Evolutionary conservation across 2,329 filamentous ascomycete genomes (phyloP), one percentile per base, ranked within the genome.

Genomic region (Incumbomyces lentus): DNA sequence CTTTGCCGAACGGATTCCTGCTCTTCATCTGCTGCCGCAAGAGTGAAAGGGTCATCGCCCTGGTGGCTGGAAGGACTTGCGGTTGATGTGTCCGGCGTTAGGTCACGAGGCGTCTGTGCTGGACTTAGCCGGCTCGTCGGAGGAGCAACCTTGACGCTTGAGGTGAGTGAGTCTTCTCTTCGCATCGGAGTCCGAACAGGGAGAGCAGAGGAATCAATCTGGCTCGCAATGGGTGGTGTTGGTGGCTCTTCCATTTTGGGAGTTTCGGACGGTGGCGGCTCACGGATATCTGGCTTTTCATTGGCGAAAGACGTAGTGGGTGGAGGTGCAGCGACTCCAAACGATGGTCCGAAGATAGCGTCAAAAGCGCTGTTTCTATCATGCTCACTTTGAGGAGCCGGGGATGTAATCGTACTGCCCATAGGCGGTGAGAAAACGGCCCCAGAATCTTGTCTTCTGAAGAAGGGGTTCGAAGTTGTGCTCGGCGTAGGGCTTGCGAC

Each of bases 391-490:
- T 48, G 47, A 18, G 48, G 45, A 14, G 51, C 43, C 12, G 50
- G 17, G 17, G 35, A 40, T 13, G n/a, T 17, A 17, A 40, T 40
- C 5, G 42, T 19, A 31, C 42, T 45, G 36, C 42, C 42, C 31
- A 48, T 47, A 8, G 53, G 50, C 8, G 55, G 51, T 1, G 53
- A 50, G 33, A 52, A 52, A 12, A 71, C 68, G 32, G 68, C 70
- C 6, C 76, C 73, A 32, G 69, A 64, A 19, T 64, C 68, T 10
- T 70, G 66, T 6, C 73, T 75, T 59, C 87, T 81, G 71, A 95
- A 95, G 72, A 98, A 98, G 1, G 92, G 92, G 62, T 98, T 98
- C 59, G 88, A 95, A 56, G 76, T 71, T 19, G 67, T 70, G 13
- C 74, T 77, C 17, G 68, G 62, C 37, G 75, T 68, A 51, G 88